phyloP scores from a whole-genome alignment of 345 rosid species.

The Salix arbutifolia region DNA sequence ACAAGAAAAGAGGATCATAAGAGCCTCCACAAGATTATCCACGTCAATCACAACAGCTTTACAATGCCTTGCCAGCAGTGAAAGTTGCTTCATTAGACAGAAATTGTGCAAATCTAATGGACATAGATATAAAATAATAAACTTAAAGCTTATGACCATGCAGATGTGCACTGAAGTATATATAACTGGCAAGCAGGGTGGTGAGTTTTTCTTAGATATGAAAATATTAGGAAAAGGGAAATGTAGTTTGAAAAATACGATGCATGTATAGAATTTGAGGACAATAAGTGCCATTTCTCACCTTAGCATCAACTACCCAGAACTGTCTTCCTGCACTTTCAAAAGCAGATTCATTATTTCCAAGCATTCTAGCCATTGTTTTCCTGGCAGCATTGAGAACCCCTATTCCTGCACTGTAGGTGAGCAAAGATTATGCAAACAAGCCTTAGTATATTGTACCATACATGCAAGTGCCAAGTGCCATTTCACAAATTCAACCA shows the following conservation, averaged over 20 bases:
- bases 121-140: neutral
- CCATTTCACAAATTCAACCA: neutral
- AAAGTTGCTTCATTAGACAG: neutral
- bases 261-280: neutral
- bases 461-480: neutral
- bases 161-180: too few relatives aligned
- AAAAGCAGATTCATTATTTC: constrained; percentile 77
- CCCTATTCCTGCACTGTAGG: constrained; percentile 91
- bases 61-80: neutral
- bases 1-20: neutral
- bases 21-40: neutral
- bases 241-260: neutral
- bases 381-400: constrained; percentile 95
- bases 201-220: too few relatives aligned
- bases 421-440: constrained; percentile 22
- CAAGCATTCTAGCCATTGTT: constrained; percentile 98
- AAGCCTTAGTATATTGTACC: neutral
- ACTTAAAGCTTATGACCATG: neutral
- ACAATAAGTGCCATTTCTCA: constrained; percentile 16
- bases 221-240: neutral
- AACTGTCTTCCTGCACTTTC: constrained; percentile 90
- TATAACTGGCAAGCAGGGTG: neutral
- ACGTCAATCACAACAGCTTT: neutral
- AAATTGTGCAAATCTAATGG: neutral
- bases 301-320: constrained; percentile 98